Conservation (phyloP, 305 asterid genomes). For the Fraxinus floribunda region DNA sequence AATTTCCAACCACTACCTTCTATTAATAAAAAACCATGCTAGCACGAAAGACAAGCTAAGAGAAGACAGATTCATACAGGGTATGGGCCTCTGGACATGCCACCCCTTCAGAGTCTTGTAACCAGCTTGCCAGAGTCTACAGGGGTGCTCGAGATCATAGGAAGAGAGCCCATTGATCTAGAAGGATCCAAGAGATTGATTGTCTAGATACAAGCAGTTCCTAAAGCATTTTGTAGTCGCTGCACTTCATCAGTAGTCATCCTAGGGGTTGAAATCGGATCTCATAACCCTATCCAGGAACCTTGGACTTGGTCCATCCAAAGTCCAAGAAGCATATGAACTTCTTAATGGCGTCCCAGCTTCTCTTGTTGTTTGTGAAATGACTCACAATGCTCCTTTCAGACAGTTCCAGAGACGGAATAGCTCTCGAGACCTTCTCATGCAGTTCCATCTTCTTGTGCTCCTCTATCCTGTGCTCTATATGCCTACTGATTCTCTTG, state of each 20-base stretch:
- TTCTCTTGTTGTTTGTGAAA: slow-evolving; percentile 22
- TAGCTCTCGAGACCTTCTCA: slow-evolving; percentile 31
- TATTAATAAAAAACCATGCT: neutral
- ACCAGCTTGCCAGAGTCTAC: slow-evolving; percentile 33
- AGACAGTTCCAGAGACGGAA: slow-evolving; percentile 25
- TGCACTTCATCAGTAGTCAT: slow-evolving; percentile 26
- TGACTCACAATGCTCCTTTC: slow-evolving; percentile 21
- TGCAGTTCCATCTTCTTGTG: slow-evolving; percentile 27
- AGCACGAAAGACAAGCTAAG: slow-evolving; percentile 11
- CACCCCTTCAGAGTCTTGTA: slow-evolving; percentile 25
- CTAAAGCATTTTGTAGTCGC: slow-evolving; percentile 19
- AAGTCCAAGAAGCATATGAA: slow-evolving; percentile 32
- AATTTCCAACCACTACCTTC: neutral
- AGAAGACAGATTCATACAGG: slow-evolving; percentile 29
- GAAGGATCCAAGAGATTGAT: slow-evolving; percentile 27
- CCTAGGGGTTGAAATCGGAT: slow-evolving; percentile 29
- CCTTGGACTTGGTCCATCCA: slow-evolving; percentile 26
- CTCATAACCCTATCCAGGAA: slow-evolving; percentile 17
- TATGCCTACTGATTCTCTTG: slow-evolving; percentile 40
- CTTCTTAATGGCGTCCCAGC: slow-evolving; percentile 19
- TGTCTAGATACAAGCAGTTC: slow-evolving; percentile 16
- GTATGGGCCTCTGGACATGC: slow-evolving; percentile 29
- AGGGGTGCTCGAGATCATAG: slow-evolving; percentile 20
- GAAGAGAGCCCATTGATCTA: slow-evolving; percentile 29
- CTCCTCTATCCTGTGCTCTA: slow-evolving; percentile 28